Evolutionary conservation across 1,139 yeast genomes (phyloP), one percentile per base, ranked within the genome.

Genomic region (Suhomyces choctaworum): DNA sequence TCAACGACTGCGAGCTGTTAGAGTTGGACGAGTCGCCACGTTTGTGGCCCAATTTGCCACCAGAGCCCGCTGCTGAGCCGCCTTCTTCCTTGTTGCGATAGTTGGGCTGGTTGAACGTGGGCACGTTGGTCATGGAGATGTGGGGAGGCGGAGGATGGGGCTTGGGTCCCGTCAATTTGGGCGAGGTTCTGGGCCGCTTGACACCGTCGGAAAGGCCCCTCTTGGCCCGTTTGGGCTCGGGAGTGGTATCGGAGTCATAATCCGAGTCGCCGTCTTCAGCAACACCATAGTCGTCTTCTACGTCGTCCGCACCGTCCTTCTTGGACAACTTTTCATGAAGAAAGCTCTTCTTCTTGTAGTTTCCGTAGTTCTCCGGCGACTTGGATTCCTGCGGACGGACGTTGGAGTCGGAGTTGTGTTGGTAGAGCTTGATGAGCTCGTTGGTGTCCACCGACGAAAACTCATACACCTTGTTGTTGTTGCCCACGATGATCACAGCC

Each of bases 401-500:
- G 11, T 52, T 54, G 28, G 30, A 32, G n/a, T 25, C 28, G 15
- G 36, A 14, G 25, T 34, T 41, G 30, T 29, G 41, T 41, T 71
- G 64, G 57, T 82, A 87, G 32, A 70, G 68, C 9, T 70, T 64
- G 28, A 89, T 59, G 29, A 90, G 62, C 33, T 81, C 82, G 20
- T 73, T 68, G 7, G 85, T 71, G 44, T 82, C 80, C 16, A 81
- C 82, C 5, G 95, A 80, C 5, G 90, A 77, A 53, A 82, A 90
- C 61, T 90, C 96, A 57, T 83, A 86, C 29, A 86, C 72, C 52
- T 78, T 79, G 48, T 86, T 83, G 61, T 87, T 88, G 53, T 78
- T 78, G n/a, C 96, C 96, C 30, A 89, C 72, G 21, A 92, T 88
- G 16, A 92, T 80, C 22, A 92, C 94, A 2, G 97, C 94, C 33